Conservation (phyloP, 352 stramenopile species). For the Globisporangium heterothallicum region DNA sequence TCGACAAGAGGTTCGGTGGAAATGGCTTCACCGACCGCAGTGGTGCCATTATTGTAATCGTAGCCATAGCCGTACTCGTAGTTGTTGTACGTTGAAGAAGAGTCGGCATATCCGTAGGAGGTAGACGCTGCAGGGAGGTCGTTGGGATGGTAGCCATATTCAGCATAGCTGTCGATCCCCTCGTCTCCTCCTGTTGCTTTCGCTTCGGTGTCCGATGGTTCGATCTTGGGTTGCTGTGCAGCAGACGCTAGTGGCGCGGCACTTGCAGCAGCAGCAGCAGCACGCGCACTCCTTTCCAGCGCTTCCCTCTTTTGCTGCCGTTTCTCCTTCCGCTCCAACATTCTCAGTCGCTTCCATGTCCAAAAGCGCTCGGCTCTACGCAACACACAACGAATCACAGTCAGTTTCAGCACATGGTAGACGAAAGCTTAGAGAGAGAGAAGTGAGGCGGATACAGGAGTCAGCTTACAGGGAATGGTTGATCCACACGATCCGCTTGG, state of each 20-base stretch:
- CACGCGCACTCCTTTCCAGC: constrained; percentile 6
- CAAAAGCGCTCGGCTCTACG: constrained; percentile 39
- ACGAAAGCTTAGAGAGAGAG: neutral
- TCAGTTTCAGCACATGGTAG: constrained; percentile 2
- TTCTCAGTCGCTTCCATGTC: constrained; percentile 37
- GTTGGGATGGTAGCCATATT: neutral
- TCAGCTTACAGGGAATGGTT: constrained; percentile 54
- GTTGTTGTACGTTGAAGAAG: constrained; percentile 9
- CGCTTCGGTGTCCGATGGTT: neutral
- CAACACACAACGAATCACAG: constrained; percentile 3
- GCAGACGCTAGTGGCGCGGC: neutral
- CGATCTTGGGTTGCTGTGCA: neutral
- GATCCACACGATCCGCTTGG: constrained; percentile 54
- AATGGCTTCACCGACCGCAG: neutral
- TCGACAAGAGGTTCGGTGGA: neutral
- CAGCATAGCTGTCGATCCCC: neutral
- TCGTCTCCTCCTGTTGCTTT: neutral
- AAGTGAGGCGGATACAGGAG: neutral
- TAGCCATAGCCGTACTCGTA: constrained; percentile 24
- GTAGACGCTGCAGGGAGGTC: neutral
- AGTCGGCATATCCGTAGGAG: constrained; percentile 8
- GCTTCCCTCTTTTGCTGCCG: constrained; percentile 15
- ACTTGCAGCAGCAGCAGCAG: neutral
- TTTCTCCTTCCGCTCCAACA: constrained; percentile 22
- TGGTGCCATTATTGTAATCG: constrained; percentile 7